Base-by-base conservation (phyloP, 148 eudicot species). In the Vaccinium vitisidaea region DNA sequence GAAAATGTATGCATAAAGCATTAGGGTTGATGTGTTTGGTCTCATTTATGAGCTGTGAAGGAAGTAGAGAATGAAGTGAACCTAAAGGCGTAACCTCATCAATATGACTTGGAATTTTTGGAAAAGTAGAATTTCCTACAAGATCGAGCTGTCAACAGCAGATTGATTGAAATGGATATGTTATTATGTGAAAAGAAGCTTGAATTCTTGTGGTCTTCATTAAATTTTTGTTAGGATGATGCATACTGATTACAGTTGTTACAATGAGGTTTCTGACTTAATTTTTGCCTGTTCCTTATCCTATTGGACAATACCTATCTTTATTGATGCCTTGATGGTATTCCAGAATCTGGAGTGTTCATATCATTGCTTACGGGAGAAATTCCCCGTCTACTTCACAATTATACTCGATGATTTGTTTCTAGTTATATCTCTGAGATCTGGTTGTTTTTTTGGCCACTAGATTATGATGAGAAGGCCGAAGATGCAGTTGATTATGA, bases 401-500 rank as follows among this genome's bases (percentile, higher is more conserved):
- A 48, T 58, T 46, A 48, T 85, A 10, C 63, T 61, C 23, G 79
- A 52, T 75, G 18, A 13, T 1, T 30, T 49, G 9, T 81, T 73
- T 63, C 59, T 80, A 32, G 50, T 85, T 79, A 75, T 49, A 81
- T 85, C 12, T 83, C 81, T 86, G 30, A 36, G 75, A 21, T 9
- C 16, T 19, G 70, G 56, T 19, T 84, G 54, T 5, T 84, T 55
- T 83, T 73, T 55, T 82, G 56, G 55, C 48, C 23, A 56, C 86
- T 90, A 97, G 99, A 92, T 90, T 97, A 97, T 86, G 93, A 94
- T 85, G 93, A 93, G 86, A 97, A 97, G 86, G 99, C 98, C 75
- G 99, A 89, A 88, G 95, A 97, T 88, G 99, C 99, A 48, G 92
- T 97, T 90, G 98, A 97, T 87, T 97, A 97, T 90, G 98, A 95